These are phyloP conservation scores for Chloris gayana DNA, from an alignment of 176 grass and related monocot genomes.

Conservation along the genomic window DNA sequence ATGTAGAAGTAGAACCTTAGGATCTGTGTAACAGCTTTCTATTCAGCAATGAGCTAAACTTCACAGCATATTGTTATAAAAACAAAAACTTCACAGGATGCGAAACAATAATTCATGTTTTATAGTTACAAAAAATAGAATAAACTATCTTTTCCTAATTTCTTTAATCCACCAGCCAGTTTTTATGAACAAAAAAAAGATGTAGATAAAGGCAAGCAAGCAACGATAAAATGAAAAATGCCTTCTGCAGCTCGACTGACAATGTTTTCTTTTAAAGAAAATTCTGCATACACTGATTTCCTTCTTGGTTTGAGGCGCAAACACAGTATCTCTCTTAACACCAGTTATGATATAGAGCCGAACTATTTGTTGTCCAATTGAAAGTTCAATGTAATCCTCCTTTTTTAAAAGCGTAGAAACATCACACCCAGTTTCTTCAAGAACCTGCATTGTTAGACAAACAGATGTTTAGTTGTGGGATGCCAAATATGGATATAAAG, in stretches of 20 bases:
- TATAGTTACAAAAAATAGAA: slow-evolving; percentile 18
- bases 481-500: slow-evolving; percentile 2
- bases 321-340: slow-evolving; percentile 79
- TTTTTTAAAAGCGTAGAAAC: slow-evolving; percentile 74
- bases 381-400: slow-evolving; percentile 85
- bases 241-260: neutral
- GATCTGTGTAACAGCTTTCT: neutral
- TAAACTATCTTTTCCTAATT: neutral
- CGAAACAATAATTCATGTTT: neutral
- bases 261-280: slow-evolving; percentile 21
- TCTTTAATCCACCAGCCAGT: neutral
- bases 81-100: slow-evolving; percentile 11
- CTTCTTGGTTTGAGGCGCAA: slow-evolving; percentile 96
- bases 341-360: slow-evolving; percentile 88
- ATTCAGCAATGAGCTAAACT: slow-evolving; percentile 18
- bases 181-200: slow-evolving; percentile 11
- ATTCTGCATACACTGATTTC: slow-evolving; percentile 92
- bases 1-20: neutral
- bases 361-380: slow-evolving; percentile 83
- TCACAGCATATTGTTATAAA: neutral
- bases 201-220: neutral
- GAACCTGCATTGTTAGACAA: slow-evolving; percentile 55
- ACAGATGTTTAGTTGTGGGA: slow-evolving; percentile 15
- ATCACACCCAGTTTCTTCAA: slow-evolving; percentile 97
- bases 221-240: neutral